These are phyloP conservation scores for Barnettozyma californica DNA, from an alignment of 805 yeast species.

Conservation along the genomic window DNA sequence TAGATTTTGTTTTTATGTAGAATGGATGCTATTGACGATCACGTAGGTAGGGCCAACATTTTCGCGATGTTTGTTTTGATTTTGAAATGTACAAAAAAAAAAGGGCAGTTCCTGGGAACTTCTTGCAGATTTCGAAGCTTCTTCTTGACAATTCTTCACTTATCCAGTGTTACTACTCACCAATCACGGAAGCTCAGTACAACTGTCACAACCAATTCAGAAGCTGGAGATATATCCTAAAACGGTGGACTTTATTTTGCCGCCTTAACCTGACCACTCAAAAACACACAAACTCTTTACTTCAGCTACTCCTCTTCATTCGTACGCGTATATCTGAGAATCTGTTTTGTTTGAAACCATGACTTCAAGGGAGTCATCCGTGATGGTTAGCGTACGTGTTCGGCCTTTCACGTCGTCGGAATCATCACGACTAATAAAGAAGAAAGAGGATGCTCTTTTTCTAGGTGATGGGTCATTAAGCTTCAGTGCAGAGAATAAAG, in stretches of 20 bases:
- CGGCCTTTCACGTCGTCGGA: constrained; percentile 74
- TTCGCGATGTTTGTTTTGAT: constrained; percentile 7
- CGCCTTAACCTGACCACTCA: not conserved
- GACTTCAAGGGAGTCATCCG: constrained; percentile 44
- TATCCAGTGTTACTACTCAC: too few relatives aligned
- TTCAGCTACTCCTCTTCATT: too few relatives aligned
- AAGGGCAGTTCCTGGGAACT: not conserved
- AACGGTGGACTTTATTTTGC: not conserved
- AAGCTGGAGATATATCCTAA: not conserved
- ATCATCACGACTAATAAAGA: constrained; percentile 38
- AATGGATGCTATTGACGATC: not conserved
- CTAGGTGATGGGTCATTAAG: constrained; percentile 52
- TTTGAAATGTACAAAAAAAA: not conserved
- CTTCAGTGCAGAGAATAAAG: constrained; percentile 16
- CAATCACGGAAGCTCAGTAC: too few relatives aligned
- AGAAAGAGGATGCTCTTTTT: constrained; percentile 35
- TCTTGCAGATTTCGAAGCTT: not conserved
- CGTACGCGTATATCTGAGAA: not conserved
- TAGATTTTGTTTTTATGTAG: not conserved
- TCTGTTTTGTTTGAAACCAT: not conserved
- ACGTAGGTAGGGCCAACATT: not conserved
- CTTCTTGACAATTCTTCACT: not conserved
- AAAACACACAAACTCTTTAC: not conserved
- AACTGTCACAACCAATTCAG: not conserved
- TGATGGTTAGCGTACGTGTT: constrained; percentile 73